These are phyloP conservation scores for Calamus simplicifolius DNA, from an alignment of 176 grass and related monocot genomes.

Conservation along the genomic window DNA sequence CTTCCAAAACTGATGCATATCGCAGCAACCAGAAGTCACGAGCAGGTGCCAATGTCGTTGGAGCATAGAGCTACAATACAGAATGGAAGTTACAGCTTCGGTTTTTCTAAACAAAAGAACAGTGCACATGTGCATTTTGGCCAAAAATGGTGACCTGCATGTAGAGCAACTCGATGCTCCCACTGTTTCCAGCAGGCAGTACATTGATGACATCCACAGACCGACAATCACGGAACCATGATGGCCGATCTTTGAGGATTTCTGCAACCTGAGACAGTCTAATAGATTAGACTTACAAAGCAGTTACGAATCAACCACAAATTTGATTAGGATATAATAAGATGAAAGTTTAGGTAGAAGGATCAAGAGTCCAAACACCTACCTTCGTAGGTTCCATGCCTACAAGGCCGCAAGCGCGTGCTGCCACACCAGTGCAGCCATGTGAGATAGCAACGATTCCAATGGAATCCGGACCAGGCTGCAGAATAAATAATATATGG, in stretches of 20 bases:
- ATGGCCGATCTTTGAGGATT: constrained; percentile 74
- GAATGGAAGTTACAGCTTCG: neutral
- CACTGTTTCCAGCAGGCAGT: constrained; percentile 59
- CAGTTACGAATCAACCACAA: too few relatives aligned
- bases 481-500: constrained; percentile 5
- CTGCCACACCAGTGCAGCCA: constrained; percentile 75
- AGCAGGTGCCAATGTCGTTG: constrained; percentile 66
- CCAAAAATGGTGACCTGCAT: constrained; percentile 53
- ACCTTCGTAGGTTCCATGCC: constrained; percentile 91
- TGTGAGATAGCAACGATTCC: constrained; percentile 99
- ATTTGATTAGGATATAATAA: too few relatives aligned
- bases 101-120: too few relatives aligned
- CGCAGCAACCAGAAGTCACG: constrained; percentile 93
- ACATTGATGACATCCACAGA: constrained; percentile 75
- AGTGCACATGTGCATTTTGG: too few relatives aligned
- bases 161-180: constrained; percentile 83
- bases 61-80: constrained; percentile 60
- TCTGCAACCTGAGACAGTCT: constrained; percentile 59
- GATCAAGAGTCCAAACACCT: neutral
- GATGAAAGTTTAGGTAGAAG: too few relatives aligned
- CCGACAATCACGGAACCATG: constrained; percentile 75
- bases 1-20: constrained; percentile 80
- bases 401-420: constrained; percentile 89
- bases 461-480: constrained; percentile 99
- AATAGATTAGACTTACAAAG: too few relatives aligned